Percentiles rank a stretch among this genome's conserved stretches.
These are phyloP conservation scores for Psilocybe cubensis DNA, from an alignment of 768 basidiomycete species.

Conservation along the genomic window DNA sequence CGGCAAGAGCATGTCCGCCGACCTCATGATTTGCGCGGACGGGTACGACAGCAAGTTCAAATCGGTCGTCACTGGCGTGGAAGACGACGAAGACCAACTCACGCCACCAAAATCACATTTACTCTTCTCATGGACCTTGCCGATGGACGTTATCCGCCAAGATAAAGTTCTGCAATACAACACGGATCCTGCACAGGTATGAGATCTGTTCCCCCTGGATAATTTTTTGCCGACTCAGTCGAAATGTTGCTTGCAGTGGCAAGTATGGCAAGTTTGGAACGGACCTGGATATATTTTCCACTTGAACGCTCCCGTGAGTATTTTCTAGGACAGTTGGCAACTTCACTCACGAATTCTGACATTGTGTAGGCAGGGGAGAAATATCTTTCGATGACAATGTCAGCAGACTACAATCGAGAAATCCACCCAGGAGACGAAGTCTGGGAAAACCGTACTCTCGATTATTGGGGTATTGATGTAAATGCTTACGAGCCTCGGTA, in stretches of 20 bases:
- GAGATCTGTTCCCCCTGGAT: not conserved
- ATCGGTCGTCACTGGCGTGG: not conserved
- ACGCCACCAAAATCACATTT: not conserved
- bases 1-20: not conserved
- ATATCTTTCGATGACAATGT: slow-evolving; percentile 28
- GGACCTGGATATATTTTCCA: not conserved
- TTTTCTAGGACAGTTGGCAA: not conserved
- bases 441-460: slow-evolving; percentile 28
- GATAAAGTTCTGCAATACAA: not conserved
- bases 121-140: not conserved
- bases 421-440: slow-evolving; percentile 4
- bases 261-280: not conserved
- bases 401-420: slow-evolving; percentile 23
- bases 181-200: not conserved
- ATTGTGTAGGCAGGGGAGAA: slow-evolving; percentile 24
- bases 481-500: slow-evolving; percentile 39
- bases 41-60: not conserved
- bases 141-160: not conserved
- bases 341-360: not conserved
- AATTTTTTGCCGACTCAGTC: not conserved
- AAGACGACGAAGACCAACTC: not conserved
- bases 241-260: not conserved
- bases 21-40: not conserved
- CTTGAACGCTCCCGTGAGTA: not conserved
- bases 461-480: slow-evolving; percentile 36